Evolutionary conservation across 257 asterid genomes (phyloP), one percentile per base, ranked within the genome.

Genomic region (Cruciata laevipes): DNA sequence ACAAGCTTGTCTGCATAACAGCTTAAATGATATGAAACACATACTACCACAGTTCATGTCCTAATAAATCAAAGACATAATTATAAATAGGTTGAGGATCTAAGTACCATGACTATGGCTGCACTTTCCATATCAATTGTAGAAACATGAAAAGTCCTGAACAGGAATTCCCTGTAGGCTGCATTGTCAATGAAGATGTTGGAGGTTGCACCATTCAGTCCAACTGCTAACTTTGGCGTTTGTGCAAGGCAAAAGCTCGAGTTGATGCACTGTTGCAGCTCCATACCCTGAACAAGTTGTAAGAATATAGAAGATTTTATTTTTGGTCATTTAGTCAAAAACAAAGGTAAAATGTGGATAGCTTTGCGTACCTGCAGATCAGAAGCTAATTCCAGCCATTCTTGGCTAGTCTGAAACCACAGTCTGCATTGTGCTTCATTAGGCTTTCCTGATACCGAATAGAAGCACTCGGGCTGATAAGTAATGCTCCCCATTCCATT

Each of bases 111-210:
- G 1, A 84, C 87, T 2, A 86, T 80, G 16, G 94, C 90, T 42
- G 83, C 70, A 72, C 84, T 82, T 77, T 86, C 94, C 90, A 84
- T 86, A 61, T 86, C 94, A 63, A 82, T 69, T 2, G 87, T 77
- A 14, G 94, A 77, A 67, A 84, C 86, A 51, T 70, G 76, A 56
- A 86, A 84, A 60, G 76, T 82, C 30, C 68, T 71, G 74, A 68
- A 81, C 49, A 86, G 70, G 70, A 84, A 86, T 32, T 81, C 73
- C 38, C 88, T 76, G 25, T 84, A 86, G 69, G 82, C 78, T 68
- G 86, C 85, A 80, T 86, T 86, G 76, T 84, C 87, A 14, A 86
- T 40, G 72, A 86, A 86, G 9, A 65, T 38, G 65, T 86, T 75
- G 69, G 90, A 71, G 13, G 87, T 86, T 23, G 85, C 66, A 6